Conservation (phyloP, 352 stramenopile species). For the Phytophthora pisi region DNA sequence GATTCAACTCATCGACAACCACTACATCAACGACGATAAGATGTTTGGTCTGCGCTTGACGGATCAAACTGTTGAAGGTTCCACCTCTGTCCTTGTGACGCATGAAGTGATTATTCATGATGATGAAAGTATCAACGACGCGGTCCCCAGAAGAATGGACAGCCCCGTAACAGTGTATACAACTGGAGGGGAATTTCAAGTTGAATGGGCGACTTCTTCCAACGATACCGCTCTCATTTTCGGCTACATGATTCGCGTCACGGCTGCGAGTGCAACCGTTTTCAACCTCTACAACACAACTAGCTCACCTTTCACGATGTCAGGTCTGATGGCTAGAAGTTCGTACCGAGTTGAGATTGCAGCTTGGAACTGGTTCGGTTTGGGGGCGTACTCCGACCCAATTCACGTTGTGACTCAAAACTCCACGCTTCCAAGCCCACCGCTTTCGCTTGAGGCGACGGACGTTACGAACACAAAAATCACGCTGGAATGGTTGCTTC, state of each 20-base stretch:
- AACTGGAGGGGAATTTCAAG: conserved; percentile 58
- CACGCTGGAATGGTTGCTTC: conserved; percentile 41
- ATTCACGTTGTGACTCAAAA: conserved; percentile 37
- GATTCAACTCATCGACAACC: conserved; percentile 57
- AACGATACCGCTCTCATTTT: background rate
- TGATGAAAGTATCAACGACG: conserved; percentile 46
- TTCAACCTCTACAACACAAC: conserved; percentile 56
- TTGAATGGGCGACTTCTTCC: conserved; percentile 35
- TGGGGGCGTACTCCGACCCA: conserved; percentile 37
- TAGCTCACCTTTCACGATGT: conserved; percentile 41
- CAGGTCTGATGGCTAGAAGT: conserved; percentile 34
- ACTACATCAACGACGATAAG: conserved; percentile 36
- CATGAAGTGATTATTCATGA: conserved; percentile 48
- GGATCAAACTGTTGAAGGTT: background rate
- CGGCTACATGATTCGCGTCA: conserved; percentile 52
- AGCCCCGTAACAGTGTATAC: conserved; percentile 15
- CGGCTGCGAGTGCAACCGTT: conserved; percentile 19
- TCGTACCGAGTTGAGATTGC: conserved; percentile 48
- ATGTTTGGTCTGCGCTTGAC: conserved; percentile 50
- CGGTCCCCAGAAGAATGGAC: conserved; percentile 27
- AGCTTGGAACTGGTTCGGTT: conserved; percentile 55
- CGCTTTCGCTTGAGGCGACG: conserved; percentile 16
- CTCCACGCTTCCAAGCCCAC: conserved; percentile 34
- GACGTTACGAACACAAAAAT: conserved; percentile 26
- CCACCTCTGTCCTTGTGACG: conserved; percentile 26